Evolutionary conservation across 2,329 filamentous ascomycete species (phyloP), one percentile per base, ranked within the genome.

Genomic region (Cylindrodendrum hubeiense): DNA sequence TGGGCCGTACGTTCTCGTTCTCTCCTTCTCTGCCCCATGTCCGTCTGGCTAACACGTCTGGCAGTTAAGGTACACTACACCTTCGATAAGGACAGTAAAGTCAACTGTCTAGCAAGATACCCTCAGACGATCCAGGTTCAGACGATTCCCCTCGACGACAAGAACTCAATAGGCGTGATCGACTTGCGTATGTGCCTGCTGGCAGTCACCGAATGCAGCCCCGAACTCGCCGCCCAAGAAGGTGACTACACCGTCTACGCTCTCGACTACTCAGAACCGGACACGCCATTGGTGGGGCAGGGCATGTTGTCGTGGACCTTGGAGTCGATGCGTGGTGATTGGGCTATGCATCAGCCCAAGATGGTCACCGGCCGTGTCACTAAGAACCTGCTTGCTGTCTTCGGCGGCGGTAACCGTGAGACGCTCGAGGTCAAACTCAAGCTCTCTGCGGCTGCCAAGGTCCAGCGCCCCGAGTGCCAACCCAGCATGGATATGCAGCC

Each of bases 51-150:
- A 68, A 74, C 72, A 47, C 22, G 43, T 53, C 44, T 39, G 71
- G 44, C 79, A 97, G 95, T 98, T 80, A 98, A 98, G 86, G 92
- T 98, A 53, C 90, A 97, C 66, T 99, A 98, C 81, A 97, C 94
- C 33, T 98, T 98, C 81, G 95, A 98, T 79, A 90, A 91, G 76
- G 91, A 95, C 71, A 91, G 90, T 81, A 94, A 94, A 80, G 91
- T 94, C 69, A 95, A 95, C 77, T 98, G 94, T 80, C 86, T 99
- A 53, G 95, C 95, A 65, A 89, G 95, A 74, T 91, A 93, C 84
- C 92, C 93, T 19, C 91, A 95, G 64, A 86, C 91, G 17, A 85
- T 97, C 63, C 87, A 92, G 56, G 89, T 98, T 39, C 93, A 94
- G 74, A 93, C 94, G 3, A 88, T 97, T 15, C 87, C 89, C 24